phyloP scores from a whole-genome alignment of 768 basidiomycete species.

The Polyporus arcularius region DNA sequence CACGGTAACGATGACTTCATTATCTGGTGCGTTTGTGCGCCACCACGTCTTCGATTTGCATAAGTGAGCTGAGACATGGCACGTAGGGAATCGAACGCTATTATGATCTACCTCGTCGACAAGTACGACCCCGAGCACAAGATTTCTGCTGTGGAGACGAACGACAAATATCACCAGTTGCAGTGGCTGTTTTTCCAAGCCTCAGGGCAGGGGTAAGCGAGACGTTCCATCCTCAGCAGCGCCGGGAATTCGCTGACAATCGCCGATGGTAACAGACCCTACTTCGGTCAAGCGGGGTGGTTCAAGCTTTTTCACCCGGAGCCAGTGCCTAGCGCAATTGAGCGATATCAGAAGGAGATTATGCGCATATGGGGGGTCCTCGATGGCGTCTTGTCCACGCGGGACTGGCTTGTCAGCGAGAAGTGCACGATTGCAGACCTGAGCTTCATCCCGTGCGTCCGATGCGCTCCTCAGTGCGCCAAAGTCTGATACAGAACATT shows the following conservation, averaged over 20 bases:
- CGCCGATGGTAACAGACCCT: not conserved
- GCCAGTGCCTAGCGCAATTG: constrained; percentile 13
- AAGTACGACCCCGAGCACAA: constrained; percentile 42
- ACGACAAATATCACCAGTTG: constrained; percentile 13
- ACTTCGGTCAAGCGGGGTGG: constrained; percentile 10
- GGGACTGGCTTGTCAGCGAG: constrained; percentile 12
- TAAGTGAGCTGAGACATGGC: not conserved
- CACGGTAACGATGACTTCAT: constrained; percentile 27
- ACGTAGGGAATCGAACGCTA: constrained; percentile 34
- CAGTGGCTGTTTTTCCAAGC: constrained; percentile 44
- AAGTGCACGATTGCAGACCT: constrained; percentile 13
- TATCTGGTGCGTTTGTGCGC: constrained; percentile 17
- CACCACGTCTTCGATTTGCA: not conserved
- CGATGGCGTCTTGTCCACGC: constrained; percentile 4
- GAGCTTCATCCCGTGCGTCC: constrained; percentile 11
- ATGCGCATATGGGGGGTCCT: constrained; percentile 12
- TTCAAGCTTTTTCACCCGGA: constrained; percentile 6
- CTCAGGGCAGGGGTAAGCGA: constrained; percentile 21
- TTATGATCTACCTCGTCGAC: constrained; percentile 40
- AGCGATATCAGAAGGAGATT: constrained; percentile 17
- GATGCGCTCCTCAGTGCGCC: not conserved
- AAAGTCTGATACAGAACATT: not conserved
- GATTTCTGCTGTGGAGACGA: not conserved
- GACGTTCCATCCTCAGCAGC: too few species aligned
- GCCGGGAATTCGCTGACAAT: too few species aligned